Conservation (phyloP, 23 red algal species). For the Gracilariopsis chorda region DNA sequence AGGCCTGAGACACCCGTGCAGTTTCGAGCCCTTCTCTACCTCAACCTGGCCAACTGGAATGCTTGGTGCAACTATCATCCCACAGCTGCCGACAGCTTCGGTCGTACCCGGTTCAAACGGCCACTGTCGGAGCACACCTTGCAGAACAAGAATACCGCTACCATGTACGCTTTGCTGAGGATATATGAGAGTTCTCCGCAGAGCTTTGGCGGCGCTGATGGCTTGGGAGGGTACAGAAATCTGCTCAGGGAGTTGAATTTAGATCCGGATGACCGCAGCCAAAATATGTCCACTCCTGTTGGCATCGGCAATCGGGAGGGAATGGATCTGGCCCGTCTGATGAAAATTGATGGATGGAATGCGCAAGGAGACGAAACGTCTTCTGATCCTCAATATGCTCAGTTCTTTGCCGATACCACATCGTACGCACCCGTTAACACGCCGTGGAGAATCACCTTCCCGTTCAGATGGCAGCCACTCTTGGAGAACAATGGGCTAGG, state of each 20-base stretch:
- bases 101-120: neutral
- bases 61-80: conserved; percentile 18
- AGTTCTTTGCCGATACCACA: conserved; percentile 7
- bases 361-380: neutral
- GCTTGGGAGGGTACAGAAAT: neutral
- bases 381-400: neutral
- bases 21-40: neutral
- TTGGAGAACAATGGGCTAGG: conserved; percentile 2
- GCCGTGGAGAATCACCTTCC: conserved; percentile 12
- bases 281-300: neutral
- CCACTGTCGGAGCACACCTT: neutral
- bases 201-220: neutral
- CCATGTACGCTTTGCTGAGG: neutral
- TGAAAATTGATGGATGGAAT: conserved; percentile 8
- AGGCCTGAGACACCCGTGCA: neutral
- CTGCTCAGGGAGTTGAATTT: neutral
- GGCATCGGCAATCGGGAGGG: conserved; percentile 11
- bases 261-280: conserved; percentile 3
- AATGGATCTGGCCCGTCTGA: neutral
- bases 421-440: conserved; percentile 1
- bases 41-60: neutral
- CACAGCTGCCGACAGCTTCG: neutral
- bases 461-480: conserved; percentile 42
- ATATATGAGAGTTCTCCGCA: neutral
- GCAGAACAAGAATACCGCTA: conserved; percentile 1